phyloP scores from a whole-genome alignment of 83 land plant species.

The Isoetes engelmannii region DNA sequence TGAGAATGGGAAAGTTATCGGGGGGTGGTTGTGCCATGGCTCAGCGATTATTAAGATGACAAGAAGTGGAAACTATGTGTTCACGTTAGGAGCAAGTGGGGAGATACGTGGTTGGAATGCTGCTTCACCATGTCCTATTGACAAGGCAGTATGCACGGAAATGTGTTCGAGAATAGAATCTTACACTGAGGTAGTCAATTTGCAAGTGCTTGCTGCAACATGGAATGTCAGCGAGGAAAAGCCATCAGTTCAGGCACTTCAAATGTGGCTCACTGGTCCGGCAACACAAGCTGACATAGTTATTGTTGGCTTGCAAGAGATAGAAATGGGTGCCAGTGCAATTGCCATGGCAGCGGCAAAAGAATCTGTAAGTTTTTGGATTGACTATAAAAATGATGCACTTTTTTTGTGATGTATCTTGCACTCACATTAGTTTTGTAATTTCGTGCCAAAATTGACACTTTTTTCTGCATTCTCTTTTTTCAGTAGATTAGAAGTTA shows the following conservation, averaged over 20 bases:
- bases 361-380: constrained; percentile 66
- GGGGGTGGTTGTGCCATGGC: constrained; percentile 73
- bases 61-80: constrained; percentile 59
- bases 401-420: too few species aligned
- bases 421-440: too few species aligned
- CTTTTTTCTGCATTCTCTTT: not conserved
- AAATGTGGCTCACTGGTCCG: constrained; percentile 65
- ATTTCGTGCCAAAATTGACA: too few species aligned
- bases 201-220: constrained; percentile 64
- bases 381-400: not conserved
- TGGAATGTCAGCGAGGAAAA: constrained; percentile 96
- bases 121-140: constrained; percentile 69
- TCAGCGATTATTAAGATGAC: constrained; percentile 60
- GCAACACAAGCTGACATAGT: constrained; percentile 63
- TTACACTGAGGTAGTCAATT: constrained; percentile 49
- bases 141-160: constrained; percentile 40
- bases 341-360: constrained; percentile 93
- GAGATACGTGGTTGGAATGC: constrained; percentile 85
- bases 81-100: constrained; percentile 67
- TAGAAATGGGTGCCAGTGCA: constrained; percentile 97
- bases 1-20: constrained; percentile 53
- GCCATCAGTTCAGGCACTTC: constrained; percentile 63
- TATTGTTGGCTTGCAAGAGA: constrained; percentile 88
- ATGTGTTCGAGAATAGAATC: constrained; percentile 42
- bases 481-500: not conserved